phyloP scores from a whole-genome alignment of 2,329 filamentous ascomycete species.

The Zalaria obscura region DNA sequence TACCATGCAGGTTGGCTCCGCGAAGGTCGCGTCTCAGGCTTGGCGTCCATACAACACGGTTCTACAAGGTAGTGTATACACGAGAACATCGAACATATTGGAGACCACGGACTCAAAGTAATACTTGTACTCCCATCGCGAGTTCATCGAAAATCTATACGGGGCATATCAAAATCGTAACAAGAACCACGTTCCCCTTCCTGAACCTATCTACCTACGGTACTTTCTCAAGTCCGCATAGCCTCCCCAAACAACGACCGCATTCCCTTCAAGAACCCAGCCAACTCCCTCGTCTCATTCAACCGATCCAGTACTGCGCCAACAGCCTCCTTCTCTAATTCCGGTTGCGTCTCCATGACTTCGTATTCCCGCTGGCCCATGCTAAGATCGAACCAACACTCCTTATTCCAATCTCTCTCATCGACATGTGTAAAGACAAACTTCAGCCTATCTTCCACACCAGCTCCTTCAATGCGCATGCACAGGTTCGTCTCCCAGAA shows the following conservation, averaged over 20 bases:
- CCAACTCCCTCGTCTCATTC: constrained; percentile 67
- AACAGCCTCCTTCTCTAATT: constrained; percentile 64
- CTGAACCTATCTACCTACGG: no score
- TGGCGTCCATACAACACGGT: no score
- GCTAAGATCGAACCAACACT: constrained; percentile 87
- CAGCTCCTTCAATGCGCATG: constrained; percentile 71
- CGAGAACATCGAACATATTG: no score
- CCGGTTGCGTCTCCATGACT: constrained; percentile 67
- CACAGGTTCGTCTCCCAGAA: constrained; percentile 94
- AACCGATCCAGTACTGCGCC: constrained; percentile 64
- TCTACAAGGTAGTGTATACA: no score
- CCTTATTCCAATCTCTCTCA: constrained; percentile 73
- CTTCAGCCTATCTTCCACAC: constrained; percentile 61
- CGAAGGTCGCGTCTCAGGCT: no score
- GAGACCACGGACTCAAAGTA: no score
- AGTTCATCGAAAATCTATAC: no score
- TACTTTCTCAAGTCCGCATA: no score
- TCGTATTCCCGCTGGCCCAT: constrained; percentile 74
- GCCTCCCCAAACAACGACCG: constrained; percentile 54
- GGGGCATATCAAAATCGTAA: no score
- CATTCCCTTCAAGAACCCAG: constrained; percentile 66
- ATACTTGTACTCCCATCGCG: no score
- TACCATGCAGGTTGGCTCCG: no score
- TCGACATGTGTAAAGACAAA: constrained; percentile 82
- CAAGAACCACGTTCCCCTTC: no score